Conservation (phyloP, 2,329 filamentous ascomycete species). For the Paracorniculantispora psalliotae region DNA sequence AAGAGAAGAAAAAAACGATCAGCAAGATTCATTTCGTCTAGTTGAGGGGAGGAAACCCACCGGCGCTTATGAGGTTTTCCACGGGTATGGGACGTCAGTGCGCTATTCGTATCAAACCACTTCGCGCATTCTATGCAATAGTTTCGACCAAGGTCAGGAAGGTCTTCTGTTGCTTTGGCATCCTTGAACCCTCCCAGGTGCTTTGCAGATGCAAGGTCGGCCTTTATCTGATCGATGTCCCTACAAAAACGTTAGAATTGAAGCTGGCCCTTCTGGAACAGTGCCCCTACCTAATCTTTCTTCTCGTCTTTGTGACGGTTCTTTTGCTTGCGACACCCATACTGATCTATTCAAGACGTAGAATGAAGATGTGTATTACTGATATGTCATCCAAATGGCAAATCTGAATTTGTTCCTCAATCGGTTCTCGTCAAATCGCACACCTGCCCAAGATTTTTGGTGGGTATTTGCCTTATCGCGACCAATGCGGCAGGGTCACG, state of each 20-base stretch:
- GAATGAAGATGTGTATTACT: not conserved
- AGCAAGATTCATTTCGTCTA: constrained; percentile 13
- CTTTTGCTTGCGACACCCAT: constrained; percentile 67
- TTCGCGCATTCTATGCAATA: constrained; percentile 95
- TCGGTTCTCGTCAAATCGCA: too few species aligned
- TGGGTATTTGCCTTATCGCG: not conserved
- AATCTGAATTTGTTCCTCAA: too few species aligned
- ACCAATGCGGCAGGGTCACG: not conserved
- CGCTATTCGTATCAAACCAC: constrained; percentile 86
- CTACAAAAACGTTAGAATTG: constrained; percentile 39
- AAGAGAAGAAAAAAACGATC: constrained; percentile 10
- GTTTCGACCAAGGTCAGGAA: constrained; percentile 77
- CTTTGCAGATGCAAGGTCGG: constrained; percentile 71
- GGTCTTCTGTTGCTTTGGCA: constrained; percentile 75
- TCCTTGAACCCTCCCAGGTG: constrained; percentile 77
- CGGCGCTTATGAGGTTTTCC: constrained; percentile 93
- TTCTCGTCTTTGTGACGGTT: constrained; percentile 69
- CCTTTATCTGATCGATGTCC: constrained; percentile 87
- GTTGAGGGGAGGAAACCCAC: constrained; percentile 27
- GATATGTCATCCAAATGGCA: not conserved
- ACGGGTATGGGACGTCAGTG: constrained; percentile 68
- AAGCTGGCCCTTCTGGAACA: not conserved
- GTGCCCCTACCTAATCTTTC: constrained; percentile 56
- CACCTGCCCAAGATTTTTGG: not conserved
- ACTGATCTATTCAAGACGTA: constrained; percentile 20